A percentile compares a stretch with the other conserved stretches of the same genome.
These are phyloP conservation scores for Alternaria brassicae DNA, from an alignment of 2,329 filamentous ascomycete genomes.

Conservation along the genomic window DNA sequence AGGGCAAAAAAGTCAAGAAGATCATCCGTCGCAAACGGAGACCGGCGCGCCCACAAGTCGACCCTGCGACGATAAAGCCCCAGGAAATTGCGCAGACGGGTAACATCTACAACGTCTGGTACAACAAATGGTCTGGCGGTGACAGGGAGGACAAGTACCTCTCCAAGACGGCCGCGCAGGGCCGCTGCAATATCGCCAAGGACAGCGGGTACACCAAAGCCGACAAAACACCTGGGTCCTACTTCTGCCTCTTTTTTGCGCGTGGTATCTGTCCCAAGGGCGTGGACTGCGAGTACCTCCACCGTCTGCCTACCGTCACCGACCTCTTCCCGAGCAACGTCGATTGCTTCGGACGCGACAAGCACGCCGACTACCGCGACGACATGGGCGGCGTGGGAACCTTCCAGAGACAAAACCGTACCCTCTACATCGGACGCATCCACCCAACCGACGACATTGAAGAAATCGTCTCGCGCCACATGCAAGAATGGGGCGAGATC, in stretches of 20 bases:
- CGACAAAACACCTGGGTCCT: slow-evolving; percentile 67
- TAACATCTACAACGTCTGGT: slow-evolving; percentile 98
- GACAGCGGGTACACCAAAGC: slow-evolving; percentile 63
- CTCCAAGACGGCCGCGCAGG: slow-evolving; percentile 80
- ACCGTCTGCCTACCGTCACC: slow-evolving; percentile 83
- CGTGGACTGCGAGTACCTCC: slow-evolving; percentile 91
- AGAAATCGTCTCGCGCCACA: slow-evolving; percentile 92
- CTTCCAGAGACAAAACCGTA: slow-evolving; percentile 93
- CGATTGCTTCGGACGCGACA: slow-evolving; percentile 94
- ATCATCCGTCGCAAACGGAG: slow-evolving; percentile 90
- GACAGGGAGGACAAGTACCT: slow-evolving; percentile 92
- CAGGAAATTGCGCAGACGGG: slow-evolving; percentile 92
- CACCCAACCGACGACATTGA: slow-evolving; percentile 97
- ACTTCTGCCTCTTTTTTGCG: slow-evolving; percentile 92
- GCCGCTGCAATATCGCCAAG: slow-evolving; percentile 83
- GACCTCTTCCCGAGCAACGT: slow-evolving; percentile 94
- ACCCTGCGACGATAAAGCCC: slow-evolving; percentile 79
- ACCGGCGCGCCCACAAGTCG: slow-evolving; percentile 89
- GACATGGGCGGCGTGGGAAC: slow-evolving; percentile 97
- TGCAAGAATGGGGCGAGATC: slow-evolving; percentile 94
- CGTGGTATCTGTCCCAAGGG: slow-evolving; percentile 84
- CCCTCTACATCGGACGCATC: slow-evolving; percentile 90
- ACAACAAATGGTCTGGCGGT: slow-evolving; percentile 97
- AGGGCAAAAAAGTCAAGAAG: slow-evolving; percentile 79
- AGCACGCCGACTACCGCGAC: slow-evolving; percentile 89